Percentiles rank a stretch among this genome's conserved stretches.
These are phyloP conservation scores for Wilcoxina mikolae DNA, from an alignment of 495 filamentous ascomycete species.

Conservation along the genomic window DNA sequence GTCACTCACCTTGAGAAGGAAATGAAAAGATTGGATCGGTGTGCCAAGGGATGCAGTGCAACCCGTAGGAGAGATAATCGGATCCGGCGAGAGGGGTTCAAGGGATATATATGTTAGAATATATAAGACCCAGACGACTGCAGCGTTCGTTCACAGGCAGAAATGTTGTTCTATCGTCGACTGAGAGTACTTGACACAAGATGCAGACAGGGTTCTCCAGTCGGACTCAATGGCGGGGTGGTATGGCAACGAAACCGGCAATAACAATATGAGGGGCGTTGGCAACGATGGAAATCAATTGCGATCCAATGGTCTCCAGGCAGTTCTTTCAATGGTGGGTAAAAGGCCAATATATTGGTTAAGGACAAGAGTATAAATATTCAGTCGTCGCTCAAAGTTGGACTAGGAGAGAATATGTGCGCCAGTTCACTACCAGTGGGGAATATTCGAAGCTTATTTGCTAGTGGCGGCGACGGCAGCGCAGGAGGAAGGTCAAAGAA, in stretches of 20 bases:
- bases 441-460: slow-evolving; percentile 1
- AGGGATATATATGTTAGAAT: no score
- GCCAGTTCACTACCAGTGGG: background rate
- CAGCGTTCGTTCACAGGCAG: background rate
- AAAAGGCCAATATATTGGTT: background rate
- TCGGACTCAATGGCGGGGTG: no score
- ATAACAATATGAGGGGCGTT: no score
- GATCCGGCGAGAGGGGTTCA: background rate
- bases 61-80: background rate
- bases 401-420: background rate
- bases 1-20: slow-evolving; percentile 25
- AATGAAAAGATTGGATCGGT: background rate
- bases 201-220: no score
- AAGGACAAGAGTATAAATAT: background rate
- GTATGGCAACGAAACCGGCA: no score
- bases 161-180: background rate
- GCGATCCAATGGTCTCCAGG: no score
- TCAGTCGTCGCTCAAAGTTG: background rate
- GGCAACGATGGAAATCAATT: no score
- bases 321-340: no score
- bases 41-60: slow-evolving; percentile 12
- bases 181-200: no score
- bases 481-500: background rate
- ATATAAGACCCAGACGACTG: no score
- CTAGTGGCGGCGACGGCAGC: background rate